Base-by-base conservation (phyloP, 176 grass and related monocot genomes). In the Melocanna baccifera region DNA sequence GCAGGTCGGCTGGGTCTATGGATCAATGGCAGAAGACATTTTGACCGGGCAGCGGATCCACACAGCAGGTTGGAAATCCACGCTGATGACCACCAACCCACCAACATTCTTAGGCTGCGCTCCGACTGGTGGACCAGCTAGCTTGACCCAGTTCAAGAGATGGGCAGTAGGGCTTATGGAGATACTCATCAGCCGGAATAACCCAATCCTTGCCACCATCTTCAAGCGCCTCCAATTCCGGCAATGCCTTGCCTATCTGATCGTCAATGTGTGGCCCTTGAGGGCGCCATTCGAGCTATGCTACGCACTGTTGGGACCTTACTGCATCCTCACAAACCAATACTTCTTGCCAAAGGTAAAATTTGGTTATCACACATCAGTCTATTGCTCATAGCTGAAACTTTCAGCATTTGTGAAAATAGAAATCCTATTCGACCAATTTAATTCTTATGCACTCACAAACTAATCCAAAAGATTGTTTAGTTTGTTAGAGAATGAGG, bases 331-430 rank as follows among this genome's bases (percentile, higher is more conserved):
- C 1, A 48, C 91, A 10, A 80, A 81, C 37, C 39, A 19, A 0
- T 88, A 86, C n/a, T 93, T 93, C 73, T 23, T 93, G 79, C 91
- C 91, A 9, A 88, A 80, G 85, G 88, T 90, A 74, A 62, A 10
- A 23, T 64, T 6, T 34, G 28, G 34, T 23, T n/a, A 34, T 18
- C 14, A 20, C 18, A 29, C 16, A 20, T 64, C 26, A 4, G 16
- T 20, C 3, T 23, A 64, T 64, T 73, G 46, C 4, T 32, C 26
- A 19, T 53, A 42, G 22, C 20, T 77, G 14, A 64, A 79, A 79
- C 45, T 28, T 68, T 20, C 0, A 47, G 15, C 4, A 36, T 30
- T 16, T 48, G 3, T 6, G 22, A 12, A 42, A 42, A 42, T 4
- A 69, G 0, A 69, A 69, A 22, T 20, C 36, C 19, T 42, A 41